phyloP scores from a whole-genome alignment of 78 protist genomes.

The Chrysochromulina tobinii region DNA sequence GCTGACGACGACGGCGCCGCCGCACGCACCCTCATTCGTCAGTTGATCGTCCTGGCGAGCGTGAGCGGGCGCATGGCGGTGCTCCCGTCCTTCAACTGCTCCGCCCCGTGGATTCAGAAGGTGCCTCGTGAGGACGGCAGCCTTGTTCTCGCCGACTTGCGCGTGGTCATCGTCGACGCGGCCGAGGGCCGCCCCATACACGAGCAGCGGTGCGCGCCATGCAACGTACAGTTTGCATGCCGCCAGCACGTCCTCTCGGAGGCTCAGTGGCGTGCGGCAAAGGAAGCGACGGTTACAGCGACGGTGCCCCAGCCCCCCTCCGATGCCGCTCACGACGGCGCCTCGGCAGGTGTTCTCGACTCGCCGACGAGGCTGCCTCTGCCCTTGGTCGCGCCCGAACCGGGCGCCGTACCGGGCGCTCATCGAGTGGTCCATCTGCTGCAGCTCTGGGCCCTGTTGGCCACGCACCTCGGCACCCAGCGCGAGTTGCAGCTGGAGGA shows the following conservation, averaged over 20 bases:
- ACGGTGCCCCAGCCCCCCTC: neutral
- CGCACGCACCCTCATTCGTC: neutral
- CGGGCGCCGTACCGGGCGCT: neutral
- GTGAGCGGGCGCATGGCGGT: neutral
- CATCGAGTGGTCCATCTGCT: too few relatives aligned
- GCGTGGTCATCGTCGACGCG: neutral
- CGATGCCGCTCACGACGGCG: too few relatives aligned
- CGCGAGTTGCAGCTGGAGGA: too few relatives aligned
- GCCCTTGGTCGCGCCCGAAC: neutral
- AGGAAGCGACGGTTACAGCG: too few relatives aligned
- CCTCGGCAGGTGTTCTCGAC: too few relatives aligned
- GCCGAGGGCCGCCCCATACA: neutral
- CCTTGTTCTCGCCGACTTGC: neutral
- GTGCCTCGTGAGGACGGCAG: neutral
- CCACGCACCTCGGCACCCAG: too few relatives aligned
- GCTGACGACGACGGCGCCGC: neutral
- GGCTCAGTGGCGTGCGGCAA: neutral
- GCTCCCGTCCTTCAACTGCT: conserved; percentile 14
- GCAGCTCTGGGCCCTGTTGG: too few relatives aligned
- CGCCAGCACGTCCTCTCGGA: neutral
- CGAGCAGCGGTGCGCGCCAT: neutral
- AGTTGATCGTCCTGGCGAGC: neutral
- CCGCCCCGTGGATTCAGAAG: neutral
- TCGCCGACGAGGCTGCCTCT: neutral
- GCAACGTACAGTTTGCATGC: neutral